These are phyloP conservation scores for Anisodus tanguticus DNA, from an alignment of 257 asterid species.

Conservation along the genomic window DNA sequence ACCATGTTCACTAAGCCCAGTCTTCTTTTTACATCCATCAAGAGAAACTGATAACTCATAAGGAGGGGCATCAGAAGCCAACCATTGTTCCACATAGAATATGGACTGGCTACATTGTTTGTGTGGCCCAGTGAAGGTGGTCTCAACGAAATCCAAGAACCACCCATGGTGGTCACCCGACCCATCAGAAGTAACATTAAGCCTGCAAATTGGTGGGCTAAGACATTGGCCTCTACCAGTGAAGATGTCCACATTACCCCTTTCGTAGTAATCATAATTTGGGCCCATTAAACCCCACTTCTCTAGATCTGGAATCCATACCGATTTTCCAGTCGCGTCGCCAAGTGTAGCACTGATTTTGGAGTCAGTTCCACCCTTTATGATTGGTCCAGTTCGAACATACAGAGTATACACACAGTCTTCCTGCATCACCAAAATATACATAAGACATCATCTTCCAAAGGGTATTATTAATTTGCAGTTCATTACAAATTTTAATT, in stretches of 20 bases:
- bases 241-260: conserved; percentile 56
- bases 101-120: conserved; percentile 50
- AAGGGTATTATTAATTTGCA: too few relatives aligned
- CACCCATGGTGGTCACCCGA: conserved; percentile 48
- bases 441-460: neutral
- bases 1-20: neutral
- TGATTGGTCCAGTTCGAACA: conserved; percentile 56
- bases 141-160: conserved; percentile 44
- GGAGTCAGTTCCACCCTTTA: conserved; percentile 61
- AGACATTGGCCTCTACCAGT: conserved; percentile 60
- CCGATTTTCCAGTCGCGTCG: conserved; percentile 42
- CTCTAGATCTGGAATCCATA: conserved; percentile 54
- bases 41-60: conserved; percentile 42
- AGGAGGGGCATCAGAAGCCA: conserved; percentile 56
- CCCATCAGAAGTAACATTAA: conserved; percentile 56
- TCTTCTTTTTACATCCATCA: conserved; percentile 45
- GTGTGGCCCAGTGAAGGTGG: conserved; percentile 54
- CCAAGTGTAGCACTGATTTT: conserved; percentile 48
- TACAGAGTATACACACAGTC: conserved; percentile 58
- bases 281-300: conserved; percentile 68
- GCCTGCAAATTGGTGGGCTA: conserved; percentile 53
- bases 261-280: conserved; percentile 55
- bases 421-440: conserved; percentile 37
- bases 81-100: conserved; percentile 60
- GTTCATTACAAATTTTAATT: too few relatives aligned